A percentile compares a stretch with the other conserved stretches of the same genome.
phyloP scores from a whole-genome alignment of 371 early-diverging fungal genomes.

The Mortierella sp. region DNA sequence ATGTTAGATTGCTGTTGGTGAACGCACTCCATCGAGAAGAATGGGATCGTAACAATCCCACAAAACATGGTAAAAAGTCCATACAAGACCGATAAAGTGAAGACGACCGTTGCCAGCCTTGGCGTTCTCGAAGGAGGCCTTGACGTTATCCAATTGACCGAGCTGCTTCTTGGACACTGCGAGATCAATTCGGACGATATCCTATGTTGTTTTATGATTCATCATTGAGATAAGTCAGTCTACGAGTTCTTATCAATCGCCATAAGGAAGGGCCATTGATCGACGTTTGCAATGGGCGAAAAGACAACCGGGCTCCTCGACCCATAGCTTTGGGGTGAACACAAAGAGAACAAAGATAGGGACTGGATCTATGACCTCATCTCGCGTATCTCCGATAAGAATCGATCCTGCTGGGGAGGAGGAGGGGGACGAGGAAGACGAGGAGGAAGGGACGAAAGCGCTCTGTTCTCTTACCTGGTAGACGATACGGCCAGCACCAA shows the following conservation, averaged over 20 bases:
- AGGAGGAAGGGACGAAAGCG: too few species aligned
- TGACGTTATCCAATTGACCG: conserved; percentile 78
- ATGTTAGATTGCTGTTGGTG: too few species aligned
- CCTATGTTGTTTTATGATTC: too few species aligned
- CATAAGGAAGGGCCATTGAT: too few species aligned
- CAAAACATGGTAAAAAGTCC: too few species aligned
- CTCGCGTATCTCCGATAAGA: conserved; percentile 17
- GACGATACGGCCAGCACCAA: conserved; percentile 99
- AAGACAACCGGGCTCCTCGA: too few species aligned
- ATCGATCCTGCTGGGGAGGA: too few species aligned
- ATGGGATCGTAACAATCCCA: conserved; percentile 83
- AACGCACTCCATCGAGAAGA: neutral
- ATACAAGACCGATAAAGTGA: too few species aligned
- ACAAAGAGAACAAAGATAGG: neutral
- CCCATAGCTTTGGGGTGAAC: neutral
- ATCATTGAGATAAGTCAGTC: too few species aligned
- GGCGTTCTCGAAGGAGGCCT: conserved; percentile 86
- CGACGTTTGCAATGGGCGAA: too few species aligned
- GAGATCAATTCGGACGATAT: conserved; percentile 97
- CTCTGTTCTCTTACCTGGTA: conserved; percentile 78
- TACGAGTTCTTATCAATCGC: too few species aligned
- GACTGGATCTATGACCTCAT: conserved; percentile 26
- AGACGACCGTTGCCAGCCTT: conserved; percentile 88
- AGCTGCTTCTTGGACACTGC: conserved; percentile 86
- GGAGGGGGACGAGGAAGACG: too few species aligned